Evolutionary conservation across 306 rosid species (phyloP), one percentile per base, ranked within the genome.

Genomic region (Neltuma alba): DNA sequence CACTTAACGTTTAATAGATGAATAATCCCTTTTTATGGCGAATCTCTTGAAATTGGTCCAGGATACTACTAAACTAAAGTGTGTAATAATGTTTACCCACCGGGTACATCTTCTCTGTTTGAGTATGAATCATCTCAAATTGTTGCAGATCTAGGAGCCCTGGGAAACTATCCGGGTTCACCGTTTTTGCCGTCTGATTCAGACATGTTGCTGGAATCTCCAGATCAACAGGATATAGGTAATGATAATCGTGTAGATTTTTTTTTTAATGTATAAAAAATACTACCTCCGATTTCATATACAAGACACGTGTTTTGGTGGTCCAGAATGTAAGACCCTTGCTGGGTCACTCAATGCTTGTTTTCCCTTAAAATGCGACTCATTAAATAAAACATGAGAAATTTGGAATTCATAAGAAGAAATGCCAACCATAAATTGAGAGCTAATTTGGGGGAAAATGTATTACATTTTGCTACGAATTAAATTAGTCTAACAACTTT

Each of bases 151-250:
- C 88, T 96, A 78, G 99, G 97, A 86, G 94, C 96, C 77, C 79
- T 93, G 57, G 99, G 94, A 76, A 96, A 91, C 88, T 93, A 93
- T 81, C 89, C 97, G 11, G 96, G 98, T 70, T 96, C 99, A 25
- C 97, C 99, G 44, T 96, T 96, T 88, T 85, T 96, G 81, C 93
- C 93, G 16, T 96, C 97, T 18, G 98, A 93, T 85, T 91, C 98
- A 20, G 99, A 96, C 77, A 90, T 95, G 73, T 89, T 93, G 83
- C 92, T 93, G 7, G 96, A 95, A 76, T 95, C 99, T 58, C 92
- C 98, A 3, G 98, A 93, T 80, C 98, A 89, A 87, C 96, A 93
- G 60, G 99, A 90, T 86, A 88, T 96, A 88, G 99, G 98, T 93
- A 88, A 83, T 80, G 75, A 44, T 31, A 28, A 48, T 74, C 37